Evolutionary conservation across 176 grass and related monocot species (phyloP).

Genomic region (Oryza australiensis): DNA sequence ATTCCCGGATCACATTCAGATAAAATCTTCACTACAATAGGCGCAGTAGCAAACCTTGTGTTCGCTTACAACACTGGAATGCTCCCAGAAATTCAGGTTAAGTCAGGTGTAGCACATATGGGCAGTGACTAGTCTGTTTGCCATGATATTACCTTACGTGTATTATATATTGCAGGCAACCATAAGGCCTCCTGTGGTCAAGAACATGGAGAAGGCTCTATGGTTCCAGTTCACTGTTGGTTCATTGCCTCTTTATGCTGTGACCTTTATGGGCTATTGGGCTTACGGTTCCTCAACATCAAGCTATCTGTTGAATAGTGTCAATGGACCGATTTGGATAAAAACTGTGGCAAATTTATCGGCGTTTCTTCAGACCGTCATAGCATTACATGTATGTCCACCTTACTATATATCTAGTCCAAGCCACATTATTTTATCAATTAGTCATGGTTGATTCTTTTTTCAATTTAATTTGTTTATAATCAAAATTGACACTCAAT

Average conservation of each 20-base stretch:
- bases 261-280: slow-evolving; percentile 66
- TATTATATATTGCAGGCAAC: slow-evolving; percentile 46
- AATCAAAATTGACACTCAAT: not conserved
- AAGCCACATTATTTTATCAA: not conserved
- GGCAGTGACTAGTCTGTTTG: not conserved
- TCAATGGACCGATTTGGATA: slow-evolving; percentile 57
- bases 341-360: slow-evolving; percentile 55
- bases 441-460: not conserved
- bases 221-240: slow-evolving; percentile 72
- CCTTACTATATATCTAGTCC: not conserved
- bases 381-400: slow-evolving; percentile 52
- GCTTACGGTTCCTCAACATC: slow-evolving; percentile 71
- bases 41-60: slow-evolving; percentile 57
- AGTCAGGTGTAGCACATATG: not conserved
- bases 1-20: slow-evolving; percentile 41
- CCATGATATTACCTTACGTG: not conserved
- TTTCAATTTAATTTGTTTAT: not conserved
- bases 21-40: slow-evolving; percentile 58
- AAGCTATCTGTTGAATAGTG: slow-evolving; percentile 61
- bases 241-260: slow-evolving; percentile 48
- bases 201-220: slow-evolving; percentile 72
- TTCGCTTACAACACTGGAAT: slow-evolving; percentile 84
- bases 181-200: slow-evolving; percentile 52
- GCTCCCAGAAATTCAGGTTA: slow-evolving; percentile 79
- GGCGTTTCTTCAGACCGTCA: slow-evolving; percentile 68